A percentile compares a stretch with the other conserved stretches of the same genome.
Evolutionary conservation across 2,329 filamentous ascomycete genomes (phyloP).

Genomic region (Trichoderma sp.): DNA sequence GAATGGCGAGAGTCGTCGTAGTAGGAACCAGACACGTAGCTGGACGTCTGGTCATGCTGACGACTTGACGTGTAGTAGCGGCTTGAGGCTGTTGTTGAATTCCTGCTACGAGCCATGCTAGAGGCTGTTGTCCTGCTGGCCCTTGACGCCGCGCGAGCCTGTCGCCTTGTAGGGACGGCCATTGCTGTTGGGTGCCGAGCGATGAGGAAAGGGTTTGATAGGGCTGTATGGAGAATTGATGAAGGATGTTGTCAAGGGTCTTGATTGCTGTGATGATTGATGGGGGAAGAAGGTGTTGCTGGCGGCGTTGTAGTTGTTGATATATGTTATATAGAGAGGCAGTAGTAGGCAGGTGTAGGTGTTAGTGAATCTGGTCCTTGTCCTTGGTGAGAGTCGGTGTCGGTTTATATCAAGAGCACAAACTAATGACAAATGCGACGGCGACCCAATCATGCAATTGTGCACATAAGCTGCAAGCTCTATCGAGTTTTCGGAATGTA

Average conservation of each 20-base stretch:
- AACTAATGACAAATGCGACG: not conserved
- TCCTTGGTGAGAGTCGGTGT: conserved; percentile 14
- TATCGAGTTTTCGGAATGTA: conserved; percentile 10
- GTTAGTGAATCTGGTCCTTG: not conserved
- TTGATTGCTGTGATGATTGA: not conserved
- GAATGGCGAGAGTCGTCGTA: conserved; percentile 14
- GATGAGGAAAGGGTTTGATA: not conserved
- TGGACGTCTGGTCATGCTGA: conserved; percentile 12
- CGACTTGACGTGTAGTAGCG: conserved; percentile 17
- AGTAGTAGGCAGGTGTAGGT: not conserved
- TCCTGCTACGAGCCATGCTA: conserved; percentile 17
- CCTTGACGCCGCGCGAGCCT: conserved; percentile 14
- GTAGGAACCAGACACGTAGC: conserved; percentile 19
- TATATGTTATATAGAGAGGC: not conserved
- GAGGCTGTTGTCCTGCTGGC: conserved; percentile 7
- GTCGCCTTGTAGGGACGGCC: conserved; percentile 15
- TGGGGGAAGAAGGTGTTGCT: not conserved
- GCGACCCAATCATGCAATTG: conserved; percentile 16
- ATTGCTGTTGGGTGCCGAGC: not conserved
- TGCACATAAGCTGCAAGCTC: conserved; percentile 18
- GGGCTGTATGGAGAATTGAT: not conserved
- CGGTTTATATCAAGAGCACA: conserved; percentile 12
- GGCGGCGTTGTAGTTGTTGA: not conserved
- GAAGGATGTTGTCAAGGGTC: not conserved
- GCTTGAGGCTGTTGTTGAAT: conserved; percentile 14